Conservation (phyloP, 2,329 filamentous ascomycete genomes). For the Penicillium sp. region DNA sequence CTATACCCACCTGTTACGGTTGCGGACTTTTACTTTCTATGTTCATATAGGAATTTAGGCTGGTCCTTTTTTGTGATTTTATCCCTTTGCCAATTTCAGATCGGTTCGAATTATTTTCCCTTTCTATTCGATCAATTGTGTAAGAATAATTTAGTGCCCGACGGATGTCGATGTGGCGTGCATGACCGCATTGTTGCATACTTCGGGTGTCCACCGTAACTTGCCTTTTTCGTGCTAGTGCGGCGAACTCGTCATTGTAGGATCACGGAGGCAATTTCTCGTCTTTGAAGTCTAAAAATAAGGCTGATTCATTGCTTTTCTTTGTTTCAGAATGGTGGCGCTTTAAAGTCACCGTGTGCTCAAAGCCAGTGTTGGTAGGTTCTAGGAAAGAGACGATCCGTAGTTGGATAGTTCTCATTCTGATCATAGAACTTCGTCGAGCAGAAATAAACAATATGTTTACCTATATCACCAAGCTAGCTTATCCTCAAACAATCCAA, state of each 20-base stretch:
- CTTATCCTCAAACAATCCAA: too few relatives aligned
- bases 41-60: not conserved
- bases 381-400: not conserved
- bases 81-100: not conserved
- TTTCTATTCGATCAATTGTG: not conserved
- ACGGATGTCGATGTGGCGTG: not conserved
- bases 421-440: too few relatives aligned
- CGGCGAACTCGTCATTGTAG: slow-evolving; percentile 2
- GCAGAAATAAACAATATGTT: too few relatives aligned
- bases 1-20: not conserved
- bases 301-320: not conserved
- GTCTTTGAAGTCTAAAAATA: not conserved
- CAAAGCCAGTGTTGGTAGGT: not conserved
- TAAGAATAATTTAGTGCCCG: not conserved
- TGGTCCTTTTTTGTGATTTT: not conserved
- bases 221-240: not conserved
- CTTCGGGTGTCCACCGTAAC: not conserved
- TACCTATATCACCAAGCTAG: too few relatives aligned
- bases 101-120: not conserved
- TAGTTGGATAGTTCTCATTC: too few relatives aligned
- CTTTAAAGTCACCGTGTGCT: slow-evolving; percentile 9
- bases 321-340: slow-evolving; percentile 18
- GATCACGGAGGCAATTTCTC: not conserved
- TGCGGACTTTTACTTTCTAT: slow-evolving; percentile 2
- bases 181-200: slow-evolving; percentile 16